Percentiles rank a stretch among this genome's conserved stretches.
These are phyloP conservation scores for Serendipita sp. DNA, from an alignment of 768 basidiomycete species.

Conservation along the genomic window DNA sequence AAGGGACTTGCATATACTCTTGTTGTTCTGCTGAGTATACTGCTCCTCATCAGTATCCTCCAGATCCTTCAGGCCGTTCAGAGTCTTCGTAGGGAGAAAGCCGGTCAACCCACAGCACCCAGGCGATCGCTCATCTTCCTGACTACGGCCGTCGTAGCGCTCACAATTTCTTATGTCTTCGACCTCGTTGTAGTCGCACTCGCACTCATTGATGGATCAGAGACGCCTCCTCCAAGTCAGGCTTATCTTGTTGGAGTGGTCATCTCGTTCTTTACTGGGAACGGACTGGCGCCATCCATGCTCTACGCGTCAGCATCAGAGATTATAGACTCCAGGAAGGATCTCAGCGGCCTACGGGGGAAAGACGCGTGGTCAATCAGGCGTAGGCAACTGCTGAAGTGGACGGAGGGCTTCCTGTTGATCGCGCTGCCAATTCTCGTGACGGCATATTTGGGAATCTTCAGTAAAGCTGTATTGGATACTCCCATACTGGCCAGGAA, in stretches of 20 bases:
- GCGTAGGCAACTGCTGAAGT: background rate
- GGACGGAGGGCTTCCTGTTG: background rate
- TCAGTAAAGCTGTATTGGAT: background rate
- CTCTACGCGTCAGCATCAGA: background rate
- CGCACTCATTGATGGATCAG: background rate
- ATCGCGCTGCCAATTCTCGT: background rate
- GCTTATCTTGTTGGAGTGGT: background rate
- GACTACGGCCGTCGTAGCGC: background rate
- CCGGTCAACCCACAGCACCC: background rate
- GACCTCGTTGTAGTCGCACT: background rate
- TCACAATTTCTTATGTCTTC: background rate
- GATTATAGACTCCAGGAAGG: background rate
- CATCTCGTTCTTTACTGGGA: background rate
- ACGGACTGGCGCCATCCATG: background rate
- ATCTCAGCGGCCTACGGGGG: background rate
- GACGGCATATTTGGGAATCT: background rate
- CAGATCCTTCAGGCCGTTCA: conserved; percentile 5
- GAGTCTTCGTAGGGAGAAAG: background rate
- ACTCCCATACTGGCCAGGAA: background rate
- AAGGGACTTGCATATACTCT: background rate
- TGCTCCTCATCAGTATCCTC: background rate
- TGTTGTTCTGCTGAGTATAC: background rate
- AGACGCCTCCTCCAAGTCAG: background rate
- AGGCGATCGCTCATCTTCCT: background rate
- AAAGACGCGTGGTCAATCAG: background rate